Evolutionary conservation across 768 basidiomycete species (phyloP), one percentile per base, ranked within the genome.

Genomic region (Clavaria fumosa): DNA sequence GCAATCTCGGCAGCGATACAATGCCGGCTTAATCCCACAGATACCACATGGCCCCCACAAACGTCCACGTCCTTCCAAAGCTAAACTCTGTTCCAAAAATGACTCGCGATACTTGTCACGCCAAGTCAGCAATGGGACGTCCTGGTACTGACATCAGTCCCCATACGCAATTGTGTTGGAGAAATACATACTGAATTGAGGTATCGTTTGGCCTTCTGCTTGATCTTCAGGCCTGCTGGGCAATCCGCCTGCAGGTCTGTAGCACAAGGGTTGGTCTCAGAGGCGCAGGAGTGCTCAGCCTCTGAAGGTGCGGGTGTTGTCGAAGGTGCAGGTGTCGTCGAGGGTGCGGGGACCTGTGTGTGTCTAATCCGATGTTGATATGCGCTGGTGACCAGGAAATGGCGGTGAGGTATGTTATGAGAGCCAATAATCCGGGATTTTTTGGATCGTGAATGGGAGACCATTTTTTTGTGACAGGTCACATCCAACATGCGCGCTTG

Each of bases 101-200:
- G 41, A 5, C 5, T 49, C 31, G 7, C 49, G 34, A 41, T 38
- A 45, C 14, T 34, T 28, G 32, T 22, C 23, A 7, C 33, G 33
- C 44, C 46, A 47, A 17, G 47, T 46, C 15, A 40, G 20, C 12
- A 49, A 34, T 11, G 43, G 46, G n/a, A 19, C 31, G 40, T 49
- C 46, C 47, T 49, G 20, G 15, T 35, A 26, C 23, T 11, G 27
- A 34, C 19, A 31, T 17, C 11, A 38, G 18, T 11, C 15, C 11
- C 39, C 5, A 18, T 18, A 27, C 21, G 35, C 14, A 24, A n/a
- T n/a, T 38, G 5, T 4, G 21, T 12, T 7, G 23, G 31, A 14
- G 7, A 7, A 20, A 15, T 20, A 41, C 44, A 19, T 24, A 47
- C 44, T n/a, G 40, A 47, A 31, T 47, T 47, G 10, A 24, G 15